These are phyloP conservation scores for Fragaria nilgerrensis DNA, from an alignment of 306 rosid genomes.

Conservation along the genomic window DNA sequence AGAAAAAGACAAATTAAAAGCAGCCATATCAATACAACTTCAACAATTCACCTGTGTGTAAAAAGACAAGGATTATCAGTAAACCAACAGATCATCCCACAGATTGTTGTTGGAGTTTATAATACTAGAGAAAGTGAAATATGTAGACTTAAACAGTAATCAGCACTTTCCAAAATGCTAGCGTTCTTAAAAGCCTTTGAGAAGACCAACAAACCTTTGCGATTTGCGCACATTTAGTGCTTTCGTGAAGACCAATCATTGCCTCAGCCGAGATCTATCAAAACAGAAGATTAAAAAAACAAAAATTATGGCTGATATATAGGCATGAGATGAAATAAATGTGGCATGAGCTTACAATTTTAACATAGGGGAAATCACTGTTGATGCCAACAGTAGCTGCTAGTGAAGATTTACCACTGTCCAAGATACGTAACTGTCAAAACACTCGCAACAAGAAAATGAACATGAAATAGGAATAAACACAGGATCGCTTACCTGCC, in stretches of 20 bases:
- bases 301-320: slow-evolving; percentile 15
- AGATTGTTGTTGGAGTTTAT: neutral
- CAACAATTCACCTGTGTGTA: slow-evolving; percentile 6
- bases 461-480: slow-evolving; percentile 1
- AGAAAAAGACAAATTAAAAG: neutral
- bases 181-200: slow-evolving; percentile 9
- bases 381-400: slow-evolving; percentile 95
- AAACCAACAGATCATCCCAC: neutral
- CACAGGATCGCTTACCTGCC: slow-evolving; percentile 62
- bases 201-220: slow-evolving; percentile 73
- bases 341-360: slow-evolving; percentile 68
- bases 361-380: slow-evolving; percentile 96
- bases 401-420: slow-evolving; percentile 92
- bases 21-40: neutral
- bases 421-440: slow-evolving; percentile 41
- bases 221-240: slow-evolving; percentile 87
- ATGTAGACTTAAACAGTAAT: slow-evolving; percentile 7
- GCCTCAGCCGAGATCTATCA: slow-evolving; percentile 83
- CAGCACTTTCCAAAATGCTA: slow-evolving; percentile 12
- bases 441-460: slow-evolving; percentile 22
- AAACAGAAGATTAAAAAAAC: slow-evolving; percentile 17
- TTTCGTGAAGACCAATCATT: slow-evolving; percentile 95
- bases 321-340: slow-evolving; percentile 15
- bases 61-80: neutral
- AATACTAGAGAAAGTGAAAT: slow-evolving; percentile 20